Percentiles rank a stretch among this genome's conserved stretches.
phyloP scores from a whole-genome alignment of 2,329 filamentous ascomycete genomes.

The Exophiala sp. region DNA sequence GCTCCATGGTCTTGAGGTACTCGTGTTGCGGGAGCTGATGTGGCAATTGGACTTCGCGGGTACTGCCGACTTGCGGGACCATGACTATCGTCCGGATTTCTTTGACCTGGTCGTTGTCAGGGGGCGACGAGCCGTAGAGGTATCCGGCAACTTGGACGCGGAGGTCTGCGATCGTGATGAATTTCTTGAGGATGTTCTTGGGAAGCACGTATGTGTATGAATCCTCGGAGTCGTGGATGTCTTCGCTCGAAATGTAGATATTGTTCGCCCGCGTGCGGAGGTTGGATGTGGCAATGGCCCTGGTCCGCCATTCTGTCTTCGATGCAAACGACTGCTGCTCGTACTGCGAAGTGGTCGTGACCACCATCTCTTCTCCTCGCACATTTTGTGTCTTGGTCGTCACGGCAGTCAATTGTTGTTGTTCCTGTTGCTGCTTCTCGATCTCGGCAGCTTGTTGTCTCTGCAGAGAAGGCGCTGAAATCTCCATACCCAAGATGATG shows the following conservation, averaged over 20 bases:
- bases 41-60: slow-evolving; percentile 84
- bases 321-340: slow-evolving; percentile 97
- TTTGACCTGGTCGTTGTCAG: slow-evolving; percentile 94
- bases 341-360: slow-evolving; percentile 95
- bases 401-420: slow-evolving; percentile 90
- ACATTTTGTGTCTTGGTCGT: slow-evolving; percentile 98
- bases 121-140: slow-evolving; percentile 84
- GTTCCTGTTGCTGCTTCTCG: slow-evolving; percentile 96
- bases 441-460: slow-evolving; percentile 97
- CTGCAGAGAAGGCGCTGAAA: slow-evolving; percentile 95
- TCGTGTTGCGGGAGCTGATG: slow-evolving; percentile 88
- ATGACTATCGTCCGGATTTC: slow-evolving; percentile 95
- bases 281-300: slow-evolving; percentile 94
- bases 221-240: slow-evolving; percentile 76
- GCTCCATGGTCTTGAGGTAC: slow-evolving; percentile 77
- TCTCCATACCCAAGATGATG: slow-evolving; percentile 99
- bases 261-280: slow-evolving; percentile 91
- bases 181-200: slow-evolving; percentile 96
- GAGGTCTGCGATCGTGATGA: slow-evolving; percentile 94
- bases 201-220: slow-evolving; percentile 95
- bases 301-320: slow-evolving; percentile 97
- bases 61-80: slow-evolving; percentile 91
- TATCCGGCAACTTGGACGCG: slow-evolving; percentile 95
- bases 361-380: slow-evolving; percentile 94
- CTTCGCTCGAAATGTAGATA: slow-evolving; percentile 95